Conservation (phyloP, 2,329 filamentous ascomycete genomes). For the Stagonosporopsis tanaceti region DNA sequence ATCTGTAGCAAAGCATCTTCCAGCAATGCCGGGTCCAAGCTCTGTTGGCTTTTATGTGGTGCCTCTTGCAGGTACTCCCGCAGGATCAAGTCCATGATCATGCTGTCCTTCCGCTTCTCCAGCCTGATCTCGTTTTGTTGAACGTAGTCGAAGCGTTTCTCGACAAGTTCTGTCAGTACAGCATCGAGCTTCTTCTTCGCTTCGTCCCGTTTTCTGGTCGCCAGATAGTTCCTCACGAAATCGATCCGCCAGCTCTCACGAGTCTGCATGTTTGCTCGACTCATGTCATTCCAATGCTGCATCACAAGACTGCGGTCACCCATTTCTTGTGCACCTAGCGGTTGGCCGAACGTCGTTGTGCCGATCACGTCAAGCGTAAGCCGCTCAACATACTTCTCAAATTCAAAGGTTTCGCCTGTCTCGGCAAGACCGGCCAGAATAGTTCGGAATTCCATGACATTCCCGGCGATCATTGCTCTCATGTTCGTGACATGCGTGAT, state of each 20-base stretch:
- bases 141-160: conserved; percentile 48
- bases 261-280: conserved; percentile 14
- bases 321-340: conserved; percentile 35
- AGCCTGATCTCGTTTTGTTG: conserved; percentile 43
- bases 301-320: conserved; percentile 25
- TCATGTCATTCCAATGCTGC: conserved; percentile 32
- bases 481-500: conserved; percentile 41
- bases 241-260: conserved; percentile 29
- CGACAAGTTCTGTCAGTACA: conserved; percentile 45
- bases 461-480: conserved; percentile 42
- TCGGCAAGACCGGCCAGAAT: conserved; percentile 31
- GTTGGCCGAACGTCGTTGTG: conserved; percentile 35
- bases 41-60: conserved; percentile 13
- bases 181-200: conserved; percentile 39
- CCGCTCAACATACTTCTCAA: conserved; percentile 33
- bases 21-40: conserved; percentile 47
- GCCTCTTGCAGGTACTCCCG: conserved; percentile 37
- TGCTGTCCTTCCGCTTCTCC: conserved; percentile 45
- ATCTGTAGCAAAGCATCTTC: conserved; percentile 46
- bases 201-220: conserved; percentile 14
- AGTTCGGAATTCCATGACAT: conserved; percentile 42
- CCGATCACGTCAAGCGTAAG: conserved; percentile 42
- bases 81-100: conserved; percentile 47
- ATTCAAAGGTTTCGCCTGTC: conserved; percentile 32
- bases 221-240: conserved; percentile 27